Conservation (phyloP, 306 rosid genomes). For the Vigna unguiculata region DNA sequence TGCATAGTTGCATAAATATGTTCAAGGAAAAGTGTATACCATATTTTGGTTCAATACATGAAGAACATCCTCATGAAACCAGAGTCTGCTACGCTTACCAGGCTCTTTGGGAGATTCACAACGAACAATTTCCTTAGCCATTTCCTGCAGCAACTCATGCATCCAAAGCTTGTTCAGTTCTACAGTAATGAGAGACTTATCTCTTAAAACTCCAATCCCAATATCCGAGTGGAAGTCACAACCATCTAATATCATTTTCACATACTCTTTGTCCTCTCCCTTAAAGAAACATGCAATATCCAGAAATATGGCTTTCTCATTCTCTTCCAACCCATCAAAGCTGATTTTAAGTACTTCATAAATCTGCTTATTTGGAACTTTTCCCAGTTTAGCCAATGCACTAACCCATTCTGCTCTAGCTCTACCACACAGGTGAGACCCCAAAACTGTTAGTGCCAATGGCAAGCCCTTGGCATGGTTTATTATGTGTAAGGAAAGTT, state of each 20-base stretch:
- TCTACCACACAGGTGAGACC: no score
- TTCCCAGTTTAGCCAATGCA: neutral
- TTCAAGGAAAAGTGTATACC: neutral
- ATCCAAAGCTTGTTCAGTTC: neutral
- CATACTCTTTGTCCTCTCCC: neutral
- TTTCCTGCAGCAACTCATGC: no score
- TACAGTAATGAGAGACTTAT: neutral
- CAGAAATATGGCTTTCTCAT: neutral
- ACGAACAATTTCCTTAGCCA: no score
- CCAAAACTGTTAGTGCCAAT: no score
- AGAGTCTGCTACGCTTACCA: neutral
- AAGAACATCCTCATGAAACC: neutral
- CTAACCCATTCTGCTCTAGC: neutral
- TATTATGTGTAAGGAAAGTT: neutral
- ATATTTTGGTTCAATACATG: neutral
- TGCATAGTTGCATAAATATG: neutral
- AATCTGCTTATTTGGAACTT: neutral
- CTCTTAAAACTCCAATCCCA: neutral
- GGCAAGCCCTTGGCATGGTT: no score
- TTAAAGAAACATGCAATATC: neutral
- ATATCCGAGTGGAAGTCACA: neutral
- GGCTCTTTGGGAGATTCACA: neutral
- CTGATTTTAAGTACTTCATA: neutral
- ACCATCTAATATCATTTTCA: neutral
- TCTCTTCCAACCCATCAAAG: neutral